Percentiles rank a stretch among this genome's conserved stretches.
phyloP scores from a whole-genome alignment of 148 eudicot genomes.

The Heliosperma pusillum region DNA sequence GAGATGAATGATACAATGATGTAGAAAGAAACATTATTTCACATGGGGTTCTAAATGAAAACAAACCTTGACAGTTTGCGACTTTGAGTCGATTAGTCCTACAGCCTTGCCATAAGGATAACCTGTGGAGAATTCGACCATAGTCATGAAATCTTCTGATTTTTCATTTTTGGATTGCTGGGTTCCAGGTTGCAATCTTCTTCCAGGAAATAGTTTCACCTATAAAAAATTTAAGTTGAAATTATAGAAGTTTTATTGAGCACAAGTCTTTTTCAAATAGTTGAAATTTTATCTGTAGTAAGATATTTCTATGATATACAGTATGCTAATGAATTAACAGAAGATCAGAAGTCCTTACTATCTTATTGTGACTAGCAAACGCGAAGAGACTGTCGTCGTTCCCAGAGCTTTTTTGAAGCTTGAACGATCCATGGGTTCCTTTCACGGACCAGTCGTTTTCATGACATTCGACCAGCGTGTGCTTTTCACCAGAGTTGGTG shows the following conservation, averaged over 20 bases:
- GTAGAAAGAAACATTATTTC: background rate
- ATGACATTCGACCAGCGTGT: background rate
- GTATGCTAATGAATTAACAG: background rate
- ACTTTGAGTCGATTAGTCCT: slow-evolving; percentile 8
- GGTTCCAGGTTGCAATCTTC: slow-evolving; percentile 6
- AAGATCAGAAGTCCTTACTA: background rate
- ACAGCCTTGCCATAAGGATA: slow-evolving; percentile 5
- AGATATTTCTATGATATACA: no score
- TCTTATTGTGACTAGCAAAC: slow-evolving; percentile 7
- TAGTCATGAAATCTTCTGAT: slow-evolving; percentile 1
- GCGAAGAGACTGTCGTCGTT: background rate
- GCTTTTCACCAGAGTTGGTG: background rate
- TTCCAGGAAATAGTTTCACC: slow-evolving; percentile 14
- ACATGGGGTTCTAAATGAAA: background rate
- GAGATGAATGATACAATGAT: background rate
- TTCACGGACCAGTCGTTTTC: background rate
- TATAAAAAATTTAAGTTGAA: no score
- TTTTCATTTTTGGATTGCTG: background rate
- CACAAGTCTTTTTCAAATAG: no score
- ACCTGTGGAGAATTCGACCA: slow-evolving; percentile 3
- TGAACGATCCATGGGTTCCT: background rate
- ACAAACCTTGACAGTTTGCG: slow-evolving; percentile 3
- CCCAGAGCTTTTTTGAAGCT: slow-evolving; percentile 2
- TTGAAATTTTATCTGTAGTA: no score
- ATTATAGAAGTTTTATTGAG: no score